Base-by-base conservation (phyloP, 129 eudicot species). In the Centrapalus pauciflorus region DNA sequence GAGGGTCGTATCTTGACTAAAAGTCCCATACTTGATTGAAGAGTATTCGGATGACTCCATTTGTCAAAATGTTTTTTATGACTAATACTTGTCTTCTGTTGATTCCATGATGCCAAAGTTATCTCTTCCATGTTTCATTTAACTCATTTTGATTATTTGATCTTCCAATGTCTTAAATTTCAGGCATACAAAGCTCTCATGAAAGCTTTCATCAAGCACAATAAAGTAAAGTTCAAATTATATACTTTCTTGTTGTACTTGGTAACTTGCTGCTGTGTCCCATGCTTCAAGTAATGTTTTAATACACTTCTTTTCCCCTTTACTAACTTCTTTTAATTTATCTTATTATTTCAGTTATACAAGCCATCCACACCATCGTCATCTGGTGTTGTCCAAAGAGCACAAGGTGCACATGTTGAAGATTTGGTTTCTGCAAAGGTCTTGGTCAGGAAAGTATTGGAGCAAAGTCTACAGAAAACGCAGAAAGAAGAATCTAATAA, bases 131-230 rank as follows among this genome's bases (percentile, higher is more conserved):
- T 65, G 52, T 54, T 4, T 43, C 55, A 20, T 14, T 55, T 35
- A 37, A 32, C 35, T 16, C 32, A 64, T 10, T 27, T 51, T 35
- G 40, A 41, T 34, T 63, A 34, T n/a, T 9, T 48, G 30, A 52
- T 30, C 25, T n/a, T 79, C 34, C 50, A 26, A 66, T 61, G 25
- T 49, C 29, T 26, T 75, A 5, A 58, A 72, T 41, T 46, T 64
- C 95, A 93, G 98, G 98, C 96, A 51, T 93, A 85, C 77, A 88
- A 81, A 70, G 95, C 91, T 61, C 98, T 93, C 38, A 93, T 93
- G 89, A 93, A 93, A 84, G 95, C 89, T 41, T 93, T 93, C 81
- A 78, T 82, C 12, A 96, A 93, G 55, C 98, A 88, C 73, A 93
- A 93, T 64, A 93, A 88, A 76, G 98, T 88, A 77, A 79, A 85